Base-by-base conservation (phyloP, 129 eudicot species). In the Scalesia atractyloides region DNA sequence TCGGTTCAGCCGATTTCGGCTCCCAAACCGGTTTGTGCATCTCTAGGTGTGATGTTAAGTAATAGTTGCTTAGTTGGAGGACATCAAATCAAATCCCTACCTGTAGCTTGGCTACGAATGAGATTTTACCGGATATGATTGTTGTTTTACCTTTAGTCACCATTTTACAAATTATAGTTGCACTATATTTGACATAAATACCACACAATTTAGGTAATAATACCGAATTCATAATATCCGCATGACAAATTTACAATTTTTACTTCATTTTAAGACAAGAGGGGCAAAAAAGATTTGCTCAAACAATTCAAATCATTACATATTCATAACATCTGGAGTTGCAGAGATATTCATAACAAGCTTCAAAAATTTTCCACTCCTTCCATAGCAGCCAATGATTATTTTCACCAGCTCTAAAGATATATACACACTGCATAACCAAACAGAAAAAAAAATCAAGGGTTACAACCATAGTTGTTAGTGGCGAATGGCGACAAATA, bases 391-490 rank as follows among this genome's bases (percentile, higher is more conserved):
- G 81, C 72, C 72, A 70, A 26, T 64, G 13, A 70, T 70, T 70
- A 71, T 71, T 78, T 63, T 33, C 62, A 13, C 72, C 71, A 51
- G 11, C 30, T 53, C 19, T 75, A 9, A 16, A 59, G 7, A 63
- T 71, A 78, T 30, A 30, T 54, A 72, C 68, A 71, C 36, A 64
- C 82, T 78, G 82, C 77, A 72, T 64, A 34, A 37, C 50, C 73
- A 64, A 64, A 3, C 17, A 60, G 24, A 18, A 12, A 20, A 41
- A 51, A 59, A 60, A 17, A 5, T 7, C 9, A 39, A 44, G 13
- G 15, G 41, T 51, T n/a, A 24, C n/a, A 13, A 14, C 19, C 34
- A 30, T 30, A 3, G 34, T 30, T 30, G 34, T 30, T 30, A 30
- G 0, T 30, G 34, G 34, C 34, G 34, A 24, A 30, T 2, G 0